phyloP scores from a whole-genome alignment of 768 basidiomycete species.

The Suillus subalutaceus region DNA sequence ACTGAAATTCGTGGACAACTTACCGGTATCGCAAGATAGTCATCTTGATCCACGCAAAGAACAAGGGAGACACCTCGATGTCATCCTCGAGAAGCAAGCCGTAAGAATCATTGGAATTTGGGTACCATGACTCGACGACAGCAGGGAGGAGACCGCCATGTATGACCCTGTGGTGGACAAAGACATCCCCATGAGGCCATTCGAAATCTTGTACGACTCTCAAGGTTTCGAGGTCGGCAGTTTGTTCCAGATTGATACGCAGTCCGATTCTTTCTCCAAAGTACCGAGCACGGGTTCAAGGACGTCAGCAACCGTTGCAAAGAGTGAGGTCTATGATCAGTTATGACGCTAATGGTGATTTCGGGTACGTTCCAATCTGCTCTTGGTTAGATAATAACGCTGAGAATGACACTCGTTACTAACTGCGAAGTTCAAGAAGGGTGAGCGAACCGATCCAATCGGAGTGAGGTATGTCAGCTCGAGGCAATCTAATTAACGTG shows the following conservation, averaged over 20 bases:
- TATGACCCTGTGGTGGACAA: constrained; percentile 72
- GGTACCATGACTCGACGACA: constrained; percentile 91
- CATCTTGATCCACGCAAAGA: constrained; percentile 88
- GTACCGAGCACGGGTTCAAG: constrained; percentile 54
- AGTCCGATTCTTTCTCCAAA: constrained; percentile 71
- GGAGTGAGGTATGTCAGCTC: constrained; percentile 50
- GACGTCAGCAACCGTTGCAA: constrained; percentile 69
- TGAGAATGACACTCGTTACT: constrained; percentile 19
- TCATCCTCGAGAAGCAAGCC: constrained; percentile 86
- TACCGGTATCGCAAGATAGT: constrained; percentile 76
- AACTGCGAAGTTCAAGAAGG: constrained; percentile 62
- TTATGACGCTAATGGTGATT: constrained; percentile 75
- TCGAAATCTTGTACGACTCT: constrained; percentile 47
- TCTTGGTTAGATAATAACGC: background rate
- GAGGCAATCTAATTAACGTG: constrained; percentile 47
- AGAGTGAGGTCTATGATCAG: constrained; percentile 74
- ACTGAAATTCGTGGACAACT: background rate
- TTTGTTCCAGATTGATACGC: constrained; percentile 77
- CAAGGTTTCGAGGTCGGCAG: constrained; percentile 65
- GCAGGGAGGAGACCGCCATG: constrained; percentile 81
- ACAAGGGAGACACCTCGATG: constrained; percentile 80
- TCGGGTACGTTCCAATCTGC: constrained; percentile 76
- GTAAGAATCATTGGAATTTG: constrained; percentile 69
- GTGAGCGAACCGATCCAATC: constrained; percentile 68
- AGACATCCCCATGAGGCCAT: constrained; percentile 65